A percentile compares a stretch with the other conserved stretches of the same genome.
Conservation (phyloP, 129 eudicot species). For the Flaveria sonorensis region DNA sequence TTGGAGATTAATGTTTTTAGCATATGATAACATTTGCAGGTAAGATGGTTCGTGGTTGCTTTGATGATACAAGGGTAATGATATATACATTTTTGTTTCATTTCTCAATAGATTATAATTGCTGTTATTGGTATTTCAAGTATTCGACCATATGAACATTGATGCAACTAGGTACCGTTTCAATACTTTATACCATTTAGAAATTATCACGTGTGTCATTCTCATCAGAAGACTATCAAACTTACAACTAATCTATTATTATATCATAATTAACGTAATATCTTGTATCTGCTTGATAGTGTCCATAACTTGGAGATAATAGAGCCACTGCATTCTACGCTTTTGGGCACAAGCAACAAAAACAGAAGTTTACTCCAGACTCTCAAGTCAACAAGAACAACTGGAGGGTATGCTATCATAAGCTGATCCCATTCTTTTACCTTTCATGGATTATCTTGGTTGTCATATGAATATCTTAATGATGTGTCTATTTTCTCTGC, state of each 20-base stretch:
- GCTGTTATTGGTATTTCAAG: constrained; percentile 27
- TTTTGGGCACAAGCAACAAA: too few species aligned
- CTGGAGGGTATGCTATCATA: constrained; percentile 72
- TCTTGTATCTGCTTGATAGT: constrained; percentile 41
- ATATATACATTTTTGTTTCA: constrained; percentile 7
- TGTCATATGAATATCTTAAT: neutral
- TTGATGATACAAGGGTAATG: constrained; percentile 90
- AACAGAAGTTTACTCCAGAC: too few species aligned
- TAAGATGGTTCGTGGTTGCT: constrained; percentile 84
- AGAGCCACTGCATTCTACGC: constrained; percentile 75
- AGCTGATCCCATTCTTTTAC: constrained; percentile 13
- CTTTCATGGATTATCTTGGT: neutral
- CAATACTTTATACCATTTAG: constrained; percentile 7
- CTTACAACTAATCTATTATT: neutral
- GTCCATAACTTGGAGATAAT: constrained; percentile 93
- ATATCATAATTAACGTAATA: neutral
- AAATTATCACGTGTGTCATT: neutral
- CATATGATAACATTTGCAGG: constrained; percentile 46
- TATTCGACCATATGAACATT: constrained; percentile 86
- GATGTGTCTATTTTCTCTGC: neutral
- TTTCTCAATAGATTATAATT: neutral
- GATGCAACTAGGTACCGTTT: constrained; percentile 67
- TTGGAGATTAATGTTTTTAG: neutral
- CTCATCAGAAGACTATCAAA: neutral
- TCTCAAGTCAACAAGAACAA: too few species aligned